Base-by-base conservation (phyloP, 2,329 filamentous ascomycete genomes). In the Microdochium nivale region DNA sequence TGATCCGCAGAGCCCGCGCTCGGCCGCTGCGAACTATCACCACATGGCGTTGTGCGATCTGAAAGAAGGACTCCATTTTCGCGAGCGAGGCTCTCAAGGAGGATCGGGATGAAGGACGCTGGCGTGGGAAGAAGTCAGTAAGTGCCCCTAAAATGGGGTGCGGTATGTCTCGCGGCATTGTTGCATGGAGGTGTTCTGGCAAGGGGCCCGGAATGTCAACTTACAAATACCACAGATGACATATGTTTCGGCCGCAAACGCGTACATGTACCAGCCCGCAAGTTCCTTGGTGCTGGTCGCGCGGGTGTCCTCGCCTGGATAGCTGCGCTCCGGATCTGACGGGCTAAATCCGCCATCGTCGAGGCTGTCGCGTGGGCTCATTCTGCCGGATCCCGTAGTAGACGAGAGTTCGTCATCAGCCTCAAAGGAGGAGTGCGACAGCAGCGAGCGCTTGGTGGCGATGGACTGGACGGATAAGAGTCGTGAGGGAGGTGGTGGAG, bases 41-140 rank as follows among this genome's bases (percentile, higher is more conserved):
- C 82, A 71, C 92, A 97, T 47, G 90, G 86, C 30, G 80, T 87
- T 23, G 71, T 83, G 53, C 78, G 84, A 67, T 97, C 89, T 49
- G 83, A 85, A 25, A 92, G 75, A 8, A 96, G 79, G 32, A 96
- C 88, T 47, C 94, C 94, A 66, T 91, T 91, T 64, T 96, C 92
- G 61, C 94, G 81, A 13, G 94, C 91, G 51, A 99, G 81, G 57
- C 94, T 91, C 68, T 99, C 94, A 55, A 99, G 80, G 3, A 94
- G 87, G 54, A 99, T 95, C 24, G 94, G 94, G 55, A 99, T 91
- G 70, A 99, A 99, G 37, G 90, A 95, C 48, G 87, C 90, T 92
- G 24, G 19, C 7, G 25, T 43, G 27, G 43, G 16, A 19, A 37
- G 32, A 47, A 11, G 33, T 32, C 43, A 19, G 7, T 23, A 30